These are phyloP conservation scores for Atalantia buxifolia DNA, from an alignment of 345 rosid genomes.

Conservation along the genomic window DNA sequence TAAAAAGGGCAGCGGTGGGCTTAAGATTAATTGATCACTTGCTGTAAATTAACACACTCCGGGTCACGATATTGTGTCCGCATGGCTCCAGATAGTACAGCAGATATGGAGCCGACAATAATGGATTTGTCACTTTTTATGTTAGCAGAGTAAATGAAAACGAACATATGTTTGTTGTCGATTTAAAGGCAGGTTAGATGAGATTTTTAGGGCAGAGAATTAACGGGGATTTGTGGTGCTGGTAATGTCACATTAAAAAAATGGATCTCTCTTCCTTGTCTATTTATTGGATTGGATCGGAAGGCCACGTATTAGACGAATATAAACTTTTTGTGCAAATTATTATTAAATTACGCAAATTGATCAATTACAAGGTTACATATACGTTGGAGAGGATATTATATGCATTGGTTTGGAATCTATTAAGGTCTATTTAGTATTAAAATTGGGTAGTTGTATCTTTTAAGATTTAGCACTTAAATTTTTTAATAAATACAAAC, in stretches of 20 bases:
- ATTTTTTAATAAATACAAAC: no score
- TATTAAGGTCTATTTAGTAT: no score
- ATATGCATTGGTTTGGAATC: no score
- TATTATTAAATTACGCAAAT: no score
- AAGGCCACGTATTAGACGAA: no score
- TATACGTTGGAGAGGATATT: no score
- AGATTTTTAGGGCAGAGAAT: not conserved
- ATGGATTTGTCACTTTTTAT: not conserved
- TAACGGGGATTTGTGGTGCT: not conserved
- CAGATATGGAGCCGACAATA: not conserved
- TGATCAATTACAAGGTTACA: no score
- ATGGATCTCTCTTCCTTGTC: not conserved
- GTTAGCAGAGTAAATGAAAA: not conserved
- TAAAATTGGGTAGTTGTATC: fast-evolving
- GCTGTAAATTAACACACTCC: not conserved
- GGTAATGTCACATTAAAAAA: not conserved
- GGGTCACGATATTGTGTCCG: not conserved
- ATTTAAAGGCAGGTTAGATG: not conserved
- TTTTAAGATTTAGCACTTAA: no score
- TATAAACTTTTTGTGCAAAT: no score
- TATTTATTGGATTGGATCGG: not conserved
- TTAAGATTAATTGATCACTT: no score
- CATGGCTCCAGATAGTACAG: not conserved
- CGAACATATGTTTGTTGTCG: not conserved
- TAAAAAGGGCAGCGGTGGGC: no score